Base-by-base conservation (phyloP, 2,329 filamentous ascomycete species). In the Aspergillus felis region DNA sequence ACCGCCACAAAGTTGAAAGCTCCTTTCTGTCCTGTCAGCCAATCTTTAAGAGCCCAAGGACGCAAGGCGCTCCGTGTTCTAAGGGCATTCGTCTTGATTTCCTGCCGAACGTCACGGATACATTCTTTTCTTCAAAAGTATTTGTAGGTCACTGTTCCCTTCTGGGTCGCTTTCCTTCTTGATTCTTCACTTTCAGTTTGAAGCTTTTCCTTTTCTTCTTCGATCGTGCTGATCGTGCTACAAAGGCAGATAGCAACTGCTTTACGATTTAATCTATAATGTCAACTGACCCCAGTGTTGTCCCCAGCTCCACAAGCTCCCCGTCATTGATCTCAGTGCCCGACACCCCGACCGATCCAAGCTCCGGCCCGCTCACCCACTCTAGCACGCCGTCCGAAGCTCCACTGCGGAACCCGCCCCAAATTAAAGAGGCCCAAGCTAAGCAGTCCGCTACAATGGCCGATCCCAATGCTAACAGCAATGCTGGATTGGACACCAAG, bases 401-500 rank as follows among this genome's bases (percentile, higher is more conserved):
- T 62, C 63, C 61, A 59, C 65, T 64, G 53, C 62, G 61, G 56
- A 56, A 56, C 60, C 60, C 51, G 44, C 51, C 51, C 51, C 51
- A 52, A 8, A 53, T 44, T 32, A 52, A 55, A 35, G 52, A 47
- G 44, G 44, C 44, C 44, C 20, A 47, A 55, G 41, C 47, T 51
- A 52, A 41, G 49, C 49, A 28, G 22, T 38, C 51, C 32, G 48
- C 57, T 55, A 61, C 48, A 55, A 74, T 74, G 71, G 64, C 69
- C 29, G 70, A 73, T 44, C 59, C 68, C n/a, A 59, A 62, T n/a
- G 59, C 54, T 38, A 53, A 64, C 29, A 55, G 59, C 14, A 58
- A 64, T 35, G 61, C 58, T 14, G 59, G 56, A 2, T 51, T 62
- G 17, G 68, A 71, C 29, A 66, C 64, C 32, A 74, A 72, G 50